Base-by-base conservation (phyloP, 2,329 filamentous ascomycete species). In the Delphinella strobiligena region DNA sequence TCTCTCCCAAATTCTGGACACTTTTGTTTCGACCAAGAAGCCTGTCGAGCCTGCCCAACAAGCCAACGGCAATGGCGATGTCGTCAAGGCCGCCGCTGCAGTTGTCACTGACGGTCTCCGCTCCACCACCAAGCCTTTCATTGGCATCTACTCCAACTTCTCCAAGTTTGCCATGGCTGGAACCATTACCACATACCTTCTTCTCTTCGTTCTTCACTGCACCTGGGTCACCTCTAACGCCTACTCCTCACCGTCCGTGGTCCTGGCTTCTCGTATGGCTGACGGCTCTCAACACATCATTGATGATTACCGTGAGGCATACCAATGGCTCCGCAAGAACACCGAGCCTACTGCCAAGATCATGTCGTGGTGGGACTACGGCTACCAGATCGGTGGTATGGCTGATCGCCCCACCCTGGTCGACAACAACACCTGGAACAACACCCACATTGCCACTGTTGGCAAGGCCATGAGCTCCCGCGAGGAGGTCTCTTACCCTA, bases 381-480 rank as follows among this genome's bases (percentile, higher is more conserved):
- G 91, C 49, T 98, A 98, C 68, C 91, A 98, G 67, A 98, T 98
- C 62, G 91, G 91, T 67, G 91, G 91, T 50, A 98, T 98, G 91
- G 91, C 91, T 36, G 91, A 98, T 61, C 78, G 91, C 40, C 91
- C 91, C 24, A 98, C 91, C 1, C 72, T 98, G 24, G 91, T 98
- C 24, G 91, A 98, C 70, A 98, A 98, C 72, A 98, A 98, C 68
- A 98, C 91, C 2, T 98, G 91, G 91, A 98, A 98, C 72, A 98
- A 98, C 69, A 98, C 91, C 5, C 91, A 98, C 61, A 98, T 98
- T 64, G 91, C 91, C 38, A 98, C 91, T 11, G 91, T 98, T 43
- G 91, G 91, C 56, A 98, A 98, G 69, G 91, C 91, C 31, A 96
- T 98, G 91, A 91, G 83, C 66, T 95, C 88, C 5, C 74, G 84